These are phyloP conservation scores for Dactylellina cionopaga DNA, from an alignment of 2,329 filamentous ascomycete species.

Conservation along the genomic window DNA sequence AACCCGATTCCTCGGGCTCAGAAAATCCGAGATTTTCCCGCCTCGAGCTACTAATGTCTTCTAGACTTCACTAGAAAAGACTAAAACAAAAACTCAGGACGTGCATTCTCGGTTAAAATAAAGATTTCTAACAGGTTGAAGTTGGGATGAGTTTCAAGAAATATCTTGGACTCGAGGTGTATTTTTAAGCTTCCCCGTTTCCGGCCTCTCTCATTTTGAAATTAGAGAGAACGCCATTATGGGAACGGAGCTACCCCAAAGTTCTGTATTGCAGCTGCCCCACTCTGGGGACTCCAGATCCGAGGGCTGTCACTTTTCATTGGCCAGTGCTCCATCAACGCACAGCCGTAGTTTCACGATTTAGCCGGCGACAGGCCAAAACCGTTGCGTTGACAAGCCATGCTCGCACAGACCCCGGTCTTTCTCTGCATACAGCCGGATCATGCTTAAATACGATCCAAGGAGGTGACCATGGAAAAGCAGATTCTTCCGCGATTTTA, in stretches of 20 bases:
- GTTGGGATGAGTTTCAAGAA: too few species aligned
- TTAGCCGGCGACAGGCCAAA: slow-evolving; percentile 39
- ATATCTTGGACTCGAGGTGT: background rate
- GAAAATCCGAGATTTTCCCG: slow-evolving; percentile 15
- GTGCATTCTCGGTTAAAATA: background rate
- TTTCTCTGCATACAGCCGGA: slow-evolving; percentile 46
- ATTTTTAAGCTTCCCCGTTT: background rate
- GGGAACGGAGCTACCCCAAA: slow-evolving; percentile 11
- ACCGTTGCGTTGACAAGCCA: slow-evolving; percentile 25
- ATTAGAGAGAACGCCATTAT: background rate
- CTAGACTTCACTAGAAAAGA: background rate
- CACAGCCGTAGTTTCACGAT: slow-evolving; percentile 51
- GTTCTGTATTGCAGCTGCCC: slow-evolving; percentile 13
- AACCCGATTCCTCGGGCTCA: background rate
- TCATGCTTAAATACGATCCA: slow-evolving; percentile 40
- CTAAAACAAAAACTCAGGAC: background rate
- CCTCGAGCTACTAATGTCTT: background rate
- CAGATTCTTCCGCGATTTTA: slow-evolving; percentile 36
- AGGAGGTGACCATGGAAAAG: background rate
- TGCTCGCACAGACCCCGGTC: slow-evolving; percentile 32
- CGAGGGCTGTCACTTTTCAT: slow-evolving; percentile 9
- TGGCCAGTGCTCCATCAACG: slow-evolving; percentile 19
- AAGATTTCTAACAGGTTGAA: too few species aligned
- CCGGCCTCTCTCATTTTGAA: background rate
- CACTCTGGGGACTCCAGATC: slow-evolving; percentile 28